A percentile compares a stretch with the other conserved stretches of the same genome.
These are phyloP conservation scores for Lavandula angustifolia DNA, from an alignment of 257 asterid genomes.

Conservation along the genomic window DNA sequence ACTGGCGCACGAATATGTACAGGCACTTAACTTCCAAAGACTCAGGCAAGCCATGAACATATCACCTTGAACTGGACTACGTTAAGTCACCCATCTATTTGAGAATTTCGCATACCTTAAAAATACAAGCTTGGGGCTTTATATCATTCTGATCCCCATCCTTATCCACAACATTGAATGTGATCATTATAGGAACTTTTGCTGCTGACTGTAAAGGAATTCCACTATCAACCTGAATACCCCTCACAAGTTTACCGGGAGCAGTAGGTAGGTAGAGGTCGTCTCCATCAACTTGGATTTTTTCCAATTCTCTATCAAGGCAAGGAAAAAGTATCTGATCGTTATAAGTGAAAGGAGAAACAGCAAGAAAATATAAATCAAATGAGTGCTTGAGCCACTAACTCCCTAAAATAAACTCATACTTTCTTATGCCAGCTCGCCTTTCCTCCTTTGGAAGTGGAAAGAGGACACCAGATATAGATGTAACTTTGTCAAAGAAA, in stretches of 20 bases:
- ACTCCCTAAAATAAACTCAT: not conserved
- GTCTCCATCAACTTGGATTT: constrained; percentile 83
- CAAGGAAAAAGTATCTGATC: not conserved
- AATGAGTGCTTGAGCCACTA: too few relatives aligned
- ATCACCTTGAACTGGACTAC: not conserved
- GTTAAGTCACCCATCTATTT: constrained; percentile 6
- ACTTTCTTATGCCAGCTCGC: constrained; percentile 96
- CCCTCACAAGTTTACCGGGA: constrained; percentile 78
- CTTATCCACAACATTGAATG: constrained; percentile 87
- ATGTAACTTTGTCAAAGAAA: constrained; percentile 98
- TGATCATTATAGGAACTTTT: constrained; percentile 98
- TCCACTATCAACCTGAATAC: constrained; percentile 94
- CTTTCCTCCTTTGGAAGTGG: constrained; percentile 95
- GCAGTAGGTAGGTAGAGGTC: constrained; percentile 98
- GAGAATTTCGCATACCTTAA: constrained; percentile 61
- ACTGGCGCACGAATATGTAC: too few relatives aligned
- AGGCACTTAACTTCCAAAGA: constrained; percentile 13
- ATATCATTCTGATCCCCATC: constrained; percentile 75
- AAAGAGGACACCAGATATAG: constrained; percentile 93
- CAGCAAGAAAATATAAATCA: constrained; percentile 15
- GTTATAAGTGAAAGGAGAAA: constrained; percentile 25
- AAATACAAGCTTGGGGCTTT: constrained; percentile 98
- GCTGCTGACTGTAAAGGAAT: constrained; percentile 99
- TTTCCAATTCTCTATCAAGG: constrained; percentile 82
- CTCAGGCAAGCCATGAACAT: constrained; percentile 11